These are phyloP conservation scores for Colletotrichum viniferum DNA, from an alignment of 2,329 filamentous ascomycete species.

Conservation along the genomic window DNA sequence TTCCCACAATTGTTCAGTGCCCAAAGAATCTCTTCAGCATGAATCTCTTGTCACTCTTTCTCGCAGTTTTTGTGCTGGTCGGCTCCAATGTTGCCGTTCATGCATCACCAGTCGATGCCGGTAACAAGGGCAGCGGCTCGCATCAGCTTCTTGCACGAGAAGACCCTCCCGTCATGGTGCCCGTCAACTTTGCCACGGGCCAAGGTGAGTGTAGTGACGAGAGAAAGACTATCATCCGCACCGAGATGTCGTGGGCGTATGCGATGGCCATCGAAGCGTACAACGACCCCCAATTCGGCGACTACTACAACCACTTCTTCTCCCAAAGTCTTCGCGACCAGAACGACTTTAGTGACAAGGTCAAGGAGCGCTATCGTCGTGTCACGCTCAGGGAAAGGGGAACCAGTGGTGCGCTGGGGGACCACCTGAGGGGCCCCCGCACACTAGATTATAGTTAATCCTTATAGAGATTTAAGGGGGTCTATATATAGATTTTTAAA, in stretches of 20 bases:
- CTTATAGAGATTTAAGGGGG: no score
- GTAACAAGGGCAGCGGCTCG: neutral
- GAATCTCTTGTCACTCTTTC: neutral
- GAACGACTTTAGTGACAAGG: neutral
- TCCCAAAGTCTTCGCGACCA: neutral
- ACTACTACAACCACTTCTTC: neutral
- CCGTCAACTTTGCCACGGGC: neutral
- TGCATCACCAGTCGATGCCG: neutral
- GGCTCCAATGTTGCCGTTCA: neutral
- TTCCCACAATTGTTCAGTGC: neutral
- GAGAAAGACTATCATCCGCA: neutral
- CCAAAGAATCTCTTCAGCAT: neutral
- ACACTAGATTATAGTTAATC: no score
- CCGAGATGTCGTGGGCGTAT: neutral
- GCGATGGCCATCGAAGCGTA: neutral
- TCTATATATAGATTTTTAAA: no score
- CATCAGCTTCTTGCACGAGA: neutral
- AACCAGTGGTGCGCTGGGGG: no score
- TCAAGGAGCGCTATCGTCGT: neutral
- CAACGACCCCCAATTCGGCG: neutral
- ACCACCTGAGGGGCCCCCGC: no score
- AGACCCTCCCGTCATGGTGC: neutral
- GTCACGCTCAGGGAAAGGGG: no score
- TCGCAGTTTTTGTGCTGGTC: neutral
- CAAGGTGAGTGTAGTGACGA: neutral